Evolutionary conservation across 768 basidiomycete genomes (phyloP).

Genomic region (Tulasnella calospora): DNA sequence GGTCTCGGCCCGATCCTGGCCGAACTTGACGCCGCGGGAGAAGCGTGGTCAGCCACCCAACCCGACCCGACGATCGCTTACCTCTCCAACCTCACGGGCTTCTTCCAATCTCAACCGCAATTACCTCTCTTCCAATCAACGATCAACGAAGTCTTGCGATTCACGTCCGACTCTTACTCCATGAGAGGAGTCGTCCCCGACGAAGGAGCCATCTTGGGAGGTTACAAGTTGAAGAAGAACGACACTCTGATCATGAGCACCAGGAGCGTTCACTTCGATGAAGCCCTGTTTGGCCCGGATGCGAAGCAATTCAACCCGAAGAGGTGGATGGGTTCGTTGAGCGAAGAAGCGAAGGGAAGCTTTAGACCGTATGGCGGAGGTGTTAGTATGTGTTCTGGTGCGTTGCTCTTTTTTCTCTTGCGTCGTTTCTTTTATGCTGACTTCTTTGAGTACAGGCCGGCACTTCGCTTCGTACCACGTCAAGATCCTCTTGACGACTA

Average conservation of each 20-base stretch:
- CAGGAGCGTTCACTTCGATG: slow-evolving; percentile 10
- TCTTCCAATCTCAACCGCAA: slow-evolving; percentile 20
- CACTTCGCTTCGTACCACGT: slow-evolving; percentile 23
- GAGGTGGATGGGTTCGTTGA: neutral
- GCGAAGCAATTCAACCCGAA: neutral
- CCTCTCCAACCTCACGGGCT: neutral
- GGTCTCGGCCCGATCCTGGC: slow-evolving; percentile 12
- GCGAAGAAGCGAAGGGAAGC: slow-evolving; percentile 3
- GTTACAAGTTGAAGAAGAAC: slow-evolving; percentile 21
- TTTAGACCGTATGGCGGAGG: slow-evolving; percentile 20
- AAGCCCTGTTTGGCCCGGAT: neutral
- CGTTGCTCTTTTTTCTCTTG: neutral
- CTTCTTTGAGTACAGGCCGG: neutral
- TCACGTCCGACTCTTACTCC: slow-evolving; percentile 20
- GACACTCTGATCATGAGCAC: slow-evolving; percentile 14
- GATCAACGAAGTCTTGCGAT: slow-evolving; percentile 15
- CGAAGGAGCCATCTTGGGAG: slow-evolving; percentile 10
- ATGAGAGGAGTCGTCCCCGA: slow-evolving; percentile 12
- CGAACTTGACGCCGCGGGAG: slow-evolving; percentile 15
- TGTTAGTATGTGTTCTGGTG: slow-evolving; percentile 14
- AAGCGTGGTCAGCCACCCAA: neutral
- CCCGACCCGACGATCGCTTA: neutral
- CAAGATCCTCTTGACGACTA: slow-evolving; percentile 20
- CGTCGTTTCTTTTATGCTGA: too few species aligned
- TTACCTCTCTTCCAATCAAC: slow-evolving; percentile 13